phyloP scores from a whole-genome alignment of 768 basidiomycete species.

The Panellus pusillus region DNA sequence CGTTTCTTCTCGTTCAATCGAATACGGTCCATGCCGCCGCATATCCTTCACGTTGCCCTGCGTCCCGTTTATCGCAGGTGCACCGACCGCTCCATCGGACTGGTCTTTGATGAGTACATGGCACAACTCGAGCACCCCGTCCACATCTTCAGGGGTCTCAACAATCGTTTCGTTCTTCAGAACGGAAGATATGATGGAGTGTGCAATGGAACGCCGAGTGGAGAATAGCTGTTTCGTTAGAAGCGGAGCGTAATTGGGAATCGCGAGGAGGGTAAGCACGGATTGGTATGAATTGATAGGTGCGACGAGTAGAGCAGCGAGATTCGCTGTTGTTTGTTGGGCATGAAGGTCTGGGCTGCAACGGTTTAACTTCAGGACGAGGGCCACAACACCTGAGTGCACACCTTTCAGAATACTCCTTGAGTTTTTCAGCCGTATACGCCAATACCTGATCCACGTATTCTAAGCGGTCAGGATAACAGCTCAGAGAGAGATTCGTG shows the following conservation, averaged over 20 bases:
- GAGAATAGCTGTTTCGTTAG: conserved; percentile 85
- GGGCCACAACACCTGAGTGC: conserved; percentile 4
- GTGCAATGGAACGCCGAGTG: conserved; percentile 88
- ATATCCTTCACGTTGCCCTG: conserved; percentile 41
- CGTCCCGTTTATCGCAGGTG: conserved; percentile 31
- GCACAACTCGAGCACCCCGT: conserved; percentile 90
- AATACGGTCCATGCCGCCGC: conserved; percentile 59
- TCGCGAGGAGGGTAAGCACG: conserved; percentile 93
- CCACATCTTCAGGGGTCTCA: conserved; percentile 91
- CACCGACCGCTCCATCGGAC: conserved; percentile 47
- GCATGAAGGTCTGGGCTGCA: conserved; percentile 84
- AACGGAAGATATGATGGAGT: conserved; percentile 91
- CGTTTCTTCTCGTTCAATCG: conserved; percentile 81
- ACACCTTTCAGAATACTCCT: conserved; percentile 81
- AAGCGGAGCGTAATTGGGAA: conserved; percentile 85
- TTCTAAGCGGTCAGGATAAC: conserved; percentile 95
- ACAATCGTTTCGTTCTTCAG: conserved; percentile 97
- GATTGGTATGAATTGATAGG: conserved; percentile 97
- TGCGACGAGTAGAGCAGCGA: conserved; percentile 88
- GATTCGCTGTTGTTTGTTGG: conserved; percentile 83
- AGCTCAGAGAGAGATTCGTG: conserved; percentile 92
- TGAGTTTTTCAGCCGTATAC: conserved; percentile 84
- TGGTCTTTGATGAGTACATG: conserved; percentile 90
- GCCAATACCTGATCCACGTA: conserved; percentile 95
- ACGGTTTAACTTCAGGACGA: conserved; percentile 8